Evolutionary conservation across 345 rosid species (phyloP), one percentile per base, ranked within the genome.

Genomic region (Citropsis articulata): DNA sequence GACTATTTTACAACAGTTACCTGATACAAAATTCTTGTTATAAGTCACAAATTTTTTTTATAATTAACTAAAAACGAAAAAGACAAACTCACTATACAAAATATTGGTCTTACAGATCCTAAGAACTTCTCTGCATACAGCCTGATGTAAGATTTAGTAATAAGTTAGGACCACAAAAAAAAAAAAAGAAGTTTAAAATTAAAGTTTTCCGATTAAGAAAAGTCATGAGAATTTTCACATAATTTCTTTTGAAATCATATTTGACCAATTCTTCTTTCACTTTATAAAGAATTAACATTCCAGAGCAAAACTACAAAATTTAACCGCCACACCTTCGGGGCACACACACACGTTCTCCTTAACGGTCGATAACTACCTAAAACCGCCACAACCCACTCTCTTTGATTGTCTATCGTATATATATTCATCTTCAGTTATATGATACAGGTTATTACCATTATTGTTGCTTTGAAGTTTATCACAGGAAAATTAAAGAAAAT

Each of bases 331-430:
- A 13, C 5, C 68, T 2, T 42, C 21, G 38, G 33, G 69, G 7
- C 61, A 59, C 71, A 4, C 69, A 33, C 38, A 3, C 62, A 69
- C 71, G 64, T 30, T 70, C 65, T 36, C 55, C 27, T 56, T 21
- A 53, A 27, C 73, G 19, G 65, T 31, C 33, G 22, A 33, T 53
- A 81, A 78, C 81, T 72, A 57, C 80, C 72, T 9, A 28, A 72
- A 81, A 78, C 78, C 75, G 81, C 71, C 71, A 66, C 70, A 56
- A 18, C 50, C 65, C 66, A 9, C 70, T 7, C 73, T 56, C 65
- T 35, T 35, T 6, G n/a, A 27, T 13, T 7, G 36, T 69, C 19
- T 19, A 21, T 56, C 21, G 3, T 56, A 31, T 31, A 70, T 31
- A 59, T 24, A n/a, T 7, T 12, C 50, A 13, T 45, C 50, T 45